A percentile compares a stretch with the other conserved stretches of the same genome.
Evolutionary conservation across 2,329 filamentous ascomycete genomes (phyloP).

Genomic region (Fusarium pseudonygamai): DNA sequence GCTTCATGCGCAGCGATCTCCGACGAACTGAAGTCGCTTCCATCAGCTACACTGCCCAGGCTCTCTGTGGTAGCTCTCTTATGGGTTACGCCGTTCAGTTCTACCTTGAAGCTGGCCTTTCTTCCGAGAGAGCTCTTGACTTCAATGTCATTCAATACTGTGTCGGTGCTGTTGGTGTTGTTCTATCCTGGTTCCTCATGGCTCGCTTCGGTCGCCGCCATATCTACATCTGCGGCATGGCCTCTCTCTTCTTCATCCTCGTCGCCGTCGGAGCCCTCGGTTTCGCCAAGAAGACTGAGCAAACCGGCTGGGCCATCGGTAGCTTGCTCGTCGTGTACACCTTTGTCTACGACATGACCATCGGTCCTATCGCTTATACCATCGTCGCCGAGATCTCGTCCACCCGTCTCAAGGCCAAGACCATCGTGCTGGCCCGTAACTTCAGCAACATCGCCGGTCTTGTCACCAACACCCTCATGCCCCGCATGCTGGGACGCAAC

Average conservation of each 20-base stretch:
- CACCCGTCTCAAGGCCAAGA: constrained; percentile 57
- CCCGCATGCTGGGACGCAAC: constrained; percentile 56
- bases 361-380: constrained; percentile 77
- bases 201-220: constrained; percentile 11
- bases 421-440: constrained; percentile 55
- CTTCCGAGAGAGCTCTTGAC: not conserved
- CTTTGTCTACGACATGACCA: constrained; percentile 52
- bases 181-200: constrained; percentile 18
- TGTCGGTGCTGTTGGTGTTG: constrained; percentile 2
- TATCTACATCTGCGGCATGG: constrained; percentile 10
- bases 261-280: constrained; percentile 45
- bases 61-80: constrained; percentile 10
- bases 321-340: constrained; percentile 56
- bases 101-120: constrained; percentile 10
- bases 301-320: constrained; percentile 55
- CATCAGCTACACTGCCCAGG: constrained; percentile 5
- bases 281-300: constrained; percentile 51
- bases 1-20: constrained; percentile 21
- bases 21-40: constrained; percentile 16
- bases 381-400: constrained; percentile 69
- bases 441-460: constrained; percentile 61
- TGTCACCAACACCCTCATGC: constrained; percentile 55
- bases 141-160: constrained; percentile 20
- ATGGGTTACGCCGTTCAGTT: constrained; percentile 20
- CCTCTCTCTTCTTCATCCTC: not conserved